phyloP scores from a whole-genome alignment of 768 basidiomycete species.

The Clavulina sp. region DNA sequence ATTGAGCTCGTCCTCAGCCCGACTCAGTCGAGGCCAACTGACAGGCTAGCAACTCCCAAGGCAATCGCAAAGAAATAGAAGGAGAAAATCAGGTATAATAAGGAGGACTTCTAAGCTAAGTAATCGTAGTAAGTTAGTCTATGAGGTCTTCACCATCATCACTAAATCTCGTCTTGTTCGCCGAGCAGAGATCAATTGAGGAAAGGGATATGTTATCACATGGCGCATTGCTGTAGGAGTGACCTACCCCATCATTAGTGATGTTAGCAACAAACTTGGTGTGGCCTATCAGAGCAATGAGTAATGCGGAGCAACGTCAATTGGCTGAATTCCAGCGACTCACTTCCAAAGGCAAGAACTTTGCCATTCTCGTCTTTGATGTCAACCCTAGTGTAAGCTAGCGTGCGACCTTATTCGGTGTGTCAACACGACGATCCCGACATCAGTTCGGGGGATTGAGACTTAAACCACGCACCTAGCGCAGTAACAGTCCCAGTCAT shows the following conservation, averaged over 20 bases:
- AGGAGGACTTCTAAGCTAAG: no score
- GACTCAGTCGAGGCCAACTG: no score
- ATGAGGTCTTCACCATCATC: no score
- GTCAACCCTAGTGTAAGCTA: constrained; percentile 69
- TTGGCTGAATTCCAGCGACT: constrained; percentile 15
- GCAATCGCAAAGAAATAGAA: no score
- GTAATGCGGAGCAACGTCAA: background rate
- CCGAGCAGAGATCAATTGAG: background rate
- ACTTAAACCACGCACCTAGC: constrained; percentile 33
- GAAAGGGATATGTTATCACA: no score
- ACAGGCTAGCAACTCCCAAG: no score
- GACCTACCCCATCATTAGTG: constrained; percentile 24
- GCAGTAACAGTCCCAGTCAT: constrained; percentile 48
- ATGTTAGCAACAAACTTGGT: constrained; percentile 76
- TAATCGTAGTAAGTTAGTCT: no score
- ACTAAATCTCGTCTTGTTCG: no score
- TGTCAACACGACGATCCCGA: background rate
- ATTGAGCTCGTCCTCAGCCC: no score
- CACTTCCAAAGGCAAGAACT: constrained; percentile 68
- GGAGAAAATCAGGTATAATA: no score
- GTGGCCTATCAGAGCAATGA: constrained; percentile 35
- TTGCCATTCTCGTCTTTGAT: constrained; percentile 49
- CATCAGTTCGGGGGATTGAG: background rate
- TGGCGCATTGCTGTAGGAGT: no score
- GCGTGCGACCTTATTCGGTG: constrained; percentile 64